Evolutionary conservation across 495 filamentous ascomycete species (phyloP), one percentile per base, ranked within the genome.

Genomic region (Hyphodiscus hymeniophilus): DNA sequence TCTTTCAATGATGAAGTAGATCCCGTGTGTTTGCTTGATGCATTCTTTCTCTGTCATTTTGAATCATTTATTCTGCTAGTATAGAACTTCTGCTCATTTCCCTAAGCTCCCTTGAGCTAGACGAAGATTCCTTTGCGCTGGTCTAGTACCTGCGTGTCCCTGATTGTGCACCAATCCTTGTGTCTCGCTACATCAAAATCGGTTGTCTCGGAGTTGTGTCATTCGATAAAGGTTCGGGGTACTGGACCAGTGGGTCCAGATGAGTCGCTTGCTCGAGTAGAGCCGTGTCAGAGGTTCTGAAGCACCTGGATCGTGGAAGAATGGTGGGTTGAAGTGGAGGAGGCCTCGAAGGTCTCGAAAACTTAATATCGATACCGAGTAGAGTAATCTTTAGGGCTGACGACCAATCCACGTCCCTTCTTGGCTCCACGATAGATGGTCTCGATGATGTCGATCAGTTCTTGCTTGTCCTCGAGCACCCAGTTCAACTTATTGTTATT

Each of bases 401-500:
- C 90, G 26, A 96, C 92, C 58, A 96, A 66, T 79, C 92, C 92
- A 38, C 90, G 75, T 1, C 92, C 92, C 69, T 97, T 98, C 77
- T 94, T 95, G 3, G 92, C 92, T 12, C 92, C 92, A 48, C 89
- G 84, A 65, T 97, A 98, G 49, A 98, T 90, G 12, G 90, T 95
- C 68, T 98, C 94, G 59, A 96, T 83, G 59, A 98, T 97, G 67
- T 97, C 94, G 57, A 98, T 97, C 60, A 98, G 66, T 69, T 98
- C 92, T 65, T 98, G 92, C 68, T 98, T 97, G 61, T 98, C 92
- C 67, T 97, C 92, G 46, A 96, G 66, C 32, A 97, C 89, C 81
- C 87, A 97, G 66, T 96, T 97, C 58, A 94, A 73, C 64, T 94
- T 95, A 66, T 98, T 97, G 65, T 98, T 98, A 69, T 98, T 95